Percentiles rank a stretch among this genome's conserved stretches.
Conservation (phyloP, 1,139 yeast species). For the Kluyveromyces sp. region DNA sequence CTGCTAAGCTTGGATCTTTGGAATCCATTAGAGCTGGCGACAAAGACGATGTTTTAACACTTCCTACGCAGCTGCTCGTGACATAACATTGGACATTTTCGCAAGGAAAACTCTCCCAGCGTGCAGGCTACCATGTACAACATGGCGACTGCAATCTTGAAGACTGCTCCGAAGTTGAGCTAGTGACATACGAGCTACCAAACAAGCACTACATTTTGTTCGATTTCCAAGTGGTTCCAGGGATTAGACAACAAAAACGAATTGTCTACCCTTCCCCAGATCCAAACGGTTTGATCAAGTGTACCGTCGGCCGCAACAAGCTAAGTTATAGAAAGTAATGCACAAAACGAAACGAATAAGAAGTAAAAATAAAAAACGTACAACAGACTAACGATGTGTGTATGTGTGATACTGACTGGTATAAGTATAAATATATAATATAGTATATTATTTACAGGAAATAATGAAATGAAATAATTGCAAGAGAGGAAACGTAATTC, state of each 20-base stretch:
- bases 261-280: slow-evolving; percentile 82
- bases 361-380: background rate
- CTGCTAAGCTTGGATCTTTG: slow-evolving; percentile 43
- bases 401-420: no score
- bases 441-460: no score
- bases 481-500: background rate
- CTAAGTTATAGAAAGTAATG: slow-evolving; percentile 34
- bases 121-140: slow-evolving; percentile 96
- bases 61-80: slow-evolving; percentile 54
- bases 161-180: slow-evolving; percentile 47
- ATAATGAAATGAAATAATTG: background rate
- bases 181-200: slow-evolving; percentile 70
- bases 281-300: slow-evolving; percentile 86
- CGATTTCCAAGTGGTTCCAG: slow-evolving; percentile 69
- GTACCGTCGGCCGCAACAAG: slow-evolving; percentile 69
- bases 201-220: slow-evolving; percentile 83
- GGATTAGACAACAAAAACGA: slow-evolving; percentile 74
- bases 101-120: slow-evolving; percentile 83
- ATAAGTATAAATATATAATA: no score
- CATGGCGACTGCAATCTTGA: slow-evolving; percentile 70
- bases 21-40: slow-evolving; percentile 46
- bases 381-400: no score
- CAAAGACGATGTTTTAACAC: slow-evolving; percentile 57
- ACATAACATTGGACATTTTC: slow-evolving; percentile 64
- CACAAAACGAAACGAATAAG: background rate